Percentiles rank a stretch among this genome's conserved stretches.
Evolutionary conservation across 2,329 filamentous ascomycete species (phyloP).

Genomic region (Cladosporium austrohemisphaericum): DNA sequence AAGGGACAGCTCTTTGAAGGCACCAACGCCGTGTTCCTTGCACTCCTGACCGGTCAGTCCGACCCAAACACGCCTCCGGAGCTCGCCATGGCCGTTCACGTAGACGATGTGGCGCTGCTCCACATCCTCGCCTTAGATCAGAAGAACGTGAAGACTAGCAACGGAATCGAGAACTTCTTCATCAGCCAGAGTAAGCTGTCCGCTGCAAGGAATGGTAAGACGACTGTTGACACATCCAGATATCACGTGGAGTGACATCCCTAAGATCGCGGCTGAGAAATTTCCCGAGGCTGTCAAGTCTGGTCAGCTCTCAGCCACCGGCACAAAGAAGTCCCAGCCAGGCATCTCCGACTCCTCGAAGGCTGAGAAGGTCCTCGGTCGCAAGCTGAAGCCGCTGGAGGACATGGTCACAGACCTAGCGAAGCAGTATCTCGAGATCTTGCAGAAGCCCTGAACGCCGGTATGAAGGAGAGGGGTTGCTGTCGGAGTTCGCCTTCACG

Average conservation of each 20-base stretch:
- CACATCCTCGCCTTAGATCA: conserved; percentile 27
- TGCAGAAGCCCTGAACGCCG: background rate
- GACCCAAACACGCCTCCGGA: conserved; percentile 18
- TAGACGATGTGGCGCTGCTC: conserved; percentile 30
- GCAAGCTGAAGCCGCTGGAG: conserved; percentile 8
- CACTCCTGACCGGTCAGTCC: conserved; percentile 17
- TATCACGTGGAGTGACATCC: conserved; percentile 6
- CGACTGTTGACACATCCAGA: background rate
- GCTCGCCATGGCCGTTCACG: background rate
- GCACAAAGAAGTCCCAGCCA: conserved; percentile 6
- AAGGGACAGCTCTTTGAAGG: conserved; percentile 17
- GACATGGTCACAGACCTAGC: conserved; percentile 5
- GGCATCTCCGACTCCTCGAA: background rate
- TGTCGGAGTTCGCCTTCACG: too few relatives aligned
- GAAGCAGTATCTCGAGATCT: conserved; percentile 11
- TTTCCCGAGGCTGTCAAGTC: conserved; percentile 11
- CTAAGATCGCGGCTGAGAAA: conserved; percentile 6
- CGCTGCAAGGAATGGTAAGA: background rate
- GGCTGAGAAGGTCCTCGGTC: conserved; percentile 5
- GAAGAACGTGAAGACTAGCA: background rate
- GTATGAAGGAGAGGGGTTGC: too few relatives aligned
- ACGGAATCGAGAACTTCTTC: conserved; percentile 5
- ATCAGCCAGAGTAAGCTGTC: background rate
- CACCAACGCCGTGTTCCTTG: conserved; percentile 21
- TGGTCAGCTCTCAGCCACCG: background rate